These are phyloP conservation scores for Schizonepeta tenuifolia DNA, from an alignment of 257 asterid species.

Conservation along the genomic window DNA sequence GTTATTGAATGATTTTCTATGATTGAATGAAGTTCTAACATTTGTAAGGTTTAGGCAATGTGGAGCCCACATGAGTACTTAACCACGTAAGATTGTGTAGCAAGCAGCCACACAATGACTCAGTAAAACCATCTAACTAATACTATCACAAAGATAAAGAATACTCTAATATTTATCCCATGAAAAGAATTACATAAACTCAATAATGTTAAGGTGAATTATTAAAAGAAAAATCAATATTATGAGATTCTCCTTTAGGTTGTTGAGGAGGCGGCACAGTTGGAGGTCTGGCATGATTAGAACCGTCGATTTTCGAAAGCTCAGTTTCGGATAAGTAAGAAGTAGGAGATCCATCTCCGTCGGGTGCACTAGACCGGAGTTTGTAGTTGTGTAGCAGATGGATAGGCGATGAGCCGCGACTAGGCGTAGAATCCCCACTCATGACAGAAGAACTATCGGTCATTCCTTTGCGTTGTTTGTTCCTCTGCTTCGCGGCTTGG, in stretches of 20 bases:
- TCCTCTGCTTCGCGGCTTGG: slow-evolving; percentile 52
- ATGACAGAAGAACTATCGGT: slow-evolving; percentile 23
- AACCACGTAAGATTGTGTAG: not conserved
- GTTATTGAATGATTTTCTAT: too few species aligned
- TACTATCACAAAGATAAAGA: not conserved
- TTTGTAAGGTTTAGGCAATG: too few species aligned
- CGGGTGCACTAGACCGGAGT: slow-evolving; percentile 38
- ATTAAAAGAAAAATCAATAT: slow-evolving; percentile 42
- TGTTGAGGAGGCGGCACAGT: not conserved
- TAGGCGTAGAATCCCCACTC: slow-evolving; percentile 46
- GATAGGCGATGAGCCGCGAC: slow-evolving; percentile 46
- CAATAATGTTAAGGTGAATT: slow-evolving; percentile 22
- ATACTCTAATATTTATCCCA: not conserved
- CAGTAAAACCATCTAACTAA: not conserved
- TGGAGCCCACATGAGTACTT: too few species aligned
- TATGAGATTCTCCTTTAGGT: slow-evolving; percentile 29
- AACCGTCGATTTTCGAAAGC: slow-evolving; percentile 45
- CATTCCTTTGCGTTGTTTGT: slow-evolving; percentile 40
- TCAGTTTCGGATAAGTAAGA: slow-evolving; percentile 48
- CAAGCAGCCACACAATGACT: not conserved
- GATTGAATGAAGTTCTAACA: too few species aligned
- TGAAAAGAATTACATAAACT: not conserved
- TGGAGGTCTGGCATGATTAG: slow-evolving; percentile 19
- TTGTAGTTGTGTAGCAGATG: slow-evolving; percentile 60
- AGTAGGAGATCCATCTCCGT: slow-evolving; percentile 43